Evolutionary conservation across 176 grass and related monocot species (phyloP), one percentile per base, ranked within the genome.

Genomic region (Urochloa ruziziensis): DNA sequence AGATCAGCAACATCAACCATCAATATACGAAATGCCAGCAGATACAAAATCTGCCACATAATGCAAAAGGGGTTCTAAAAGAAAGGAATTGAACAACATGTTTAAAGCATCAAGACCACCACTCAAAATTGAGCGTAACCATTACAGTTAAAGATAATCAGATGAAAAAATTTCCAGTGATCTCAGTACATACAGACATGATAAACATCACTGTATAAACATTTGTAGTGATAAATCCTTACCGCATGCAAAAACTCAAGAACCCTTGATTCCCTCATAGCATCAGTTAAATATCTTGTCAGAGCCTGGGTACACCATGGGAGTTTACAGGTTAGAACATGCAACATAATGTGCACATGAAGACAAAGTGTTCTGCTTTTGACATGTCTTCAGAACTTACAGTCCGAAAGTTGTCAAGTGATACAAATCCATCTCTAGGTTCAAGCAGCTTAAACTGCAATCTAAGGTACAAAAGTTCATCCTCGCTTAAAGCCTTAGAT

Each of bases 381-480:
- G 7, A 12, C 18, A 32, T 48, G 30, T 69, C 64, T 78, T 67
- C 79, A 76, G 44, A 65, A 87, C 89, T 87, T 29, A 99, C 97
- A 80, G 39, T 87, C 61, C 88, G 86, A 74, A 99, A 99, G 80
- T 94, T 96, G 82, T 99, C 97, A 30, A 90, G 82, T 52, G 83
- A 83, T 21, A 99, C 34, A 2, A 73, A 90, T 12, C 93, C 97
- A 92, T 96, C 93, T 89, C 86, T 94, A 63, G 97, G 93, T 85
- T 94, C 85, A 78, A 99, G 90, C 21, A 90, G 85, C 48, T 92
- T 90, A 76, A 99, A 99, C 64, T 99, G 97, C 74, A 89, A 79
- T 40, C 74, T 91, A 44, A 96, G 80, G 90, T 99, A 99, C 82
- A 96, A 85, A 40, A 99, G 86, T 44, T 99, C 96, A 62, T 99